Conservation (phyloP, 129 eudicot genomes). For the Scalesia atractyloides region DNA sequence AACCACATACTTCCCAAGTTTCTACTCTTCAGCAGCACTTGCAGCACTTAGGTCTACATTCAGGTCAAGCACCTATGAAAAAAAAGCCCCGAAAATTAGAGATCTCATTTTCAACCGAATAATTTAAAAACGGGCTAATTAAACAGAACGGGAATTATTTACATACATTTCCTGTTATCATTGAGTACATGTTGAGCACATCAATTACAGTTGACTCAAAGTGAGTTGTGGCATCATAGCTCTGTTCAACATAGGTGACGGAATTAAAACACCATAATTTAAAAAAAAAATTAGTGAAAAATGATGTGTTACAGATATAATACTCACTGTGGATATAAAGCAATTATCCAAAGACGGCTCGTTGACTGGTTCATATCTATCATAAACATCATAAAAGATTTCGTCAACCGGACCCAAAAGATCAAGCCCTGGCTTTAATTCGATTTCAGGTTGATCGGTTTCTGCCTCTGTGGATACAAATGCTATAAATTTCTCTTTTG, state of each 20-base stretch:
- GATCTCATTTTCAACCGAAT: background rate
- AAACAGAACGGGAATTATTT: background rate
- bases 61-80: constrained; percentile 73
- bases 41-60: constrained; percentile 94
- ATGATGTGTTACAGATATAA: background rate
- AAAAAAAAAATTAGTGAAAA: background rate
- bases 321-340: constrained; percentile 71
- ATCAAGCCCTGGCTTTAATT: constrained; percentile 88
- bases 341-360: constrained; percentile 92
- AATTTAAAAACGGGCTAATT: too few species aligned
- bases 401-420: constrained; percentile 95
- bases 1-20: constrained; percentile 20
- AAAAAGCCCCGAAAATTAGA: background rate
- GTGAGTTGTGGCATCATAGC: constrained; percentile 98
- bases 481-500: constrained; percentile 92
- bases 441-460: constrained; percentile 85
- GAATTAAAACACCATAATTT: constrained; percentile 11
- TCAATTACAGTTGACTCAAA: constrained; percentile 93
- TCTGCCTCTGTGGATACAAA: constrained; percentile 98
- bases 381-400: constrained; percentile 79
- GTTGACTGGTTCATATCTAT: constrained; percentile 85
- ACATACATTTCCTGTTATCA: constrained; percentile 94
- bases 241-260: constrained; percentile 45
- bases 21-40: constrained; percentile 96
- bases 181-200: constrained; percentile 89